These are phyloP conservation scores for Pouteria campechiana DNA, from an alignment of 179 eudicot species.

Conservation along the genomic window DNA sequence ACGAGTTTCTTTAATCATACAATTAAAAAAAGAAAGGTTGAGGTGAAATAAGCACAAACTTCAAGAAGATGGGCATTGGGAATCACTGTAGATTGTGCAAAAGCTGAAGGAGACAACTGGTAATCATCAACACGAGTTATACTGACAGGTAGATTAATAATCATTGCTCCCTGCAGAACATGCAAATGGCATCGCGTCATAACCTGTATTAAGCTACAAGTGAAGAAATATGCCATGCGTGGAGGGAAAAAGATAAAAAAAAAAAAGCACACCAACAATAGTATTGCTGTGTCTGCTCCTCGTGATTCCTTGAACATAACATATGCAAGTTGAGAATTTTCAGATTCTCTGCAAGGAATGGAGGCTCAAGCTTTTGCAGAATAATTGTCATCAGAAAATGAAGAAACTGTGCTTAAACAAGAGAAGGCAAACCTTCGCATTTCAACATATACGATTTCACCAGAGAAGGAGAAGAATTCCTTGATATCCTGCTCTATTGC, in stretches of 20 bases:
- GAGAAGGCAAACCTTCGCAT: slow-evolving; percentile 43
- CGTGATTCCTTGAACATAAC: slow-evolving; percentile 81
- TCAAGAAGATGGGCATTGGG: not conserved
- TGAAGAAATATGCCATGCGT: not conserved
- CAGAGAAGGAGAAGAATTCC: slow-evolving; percentile 91
- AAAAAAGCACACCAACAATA: slow-evolving; percentile 49
- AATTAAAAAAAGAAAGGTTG: not conserved
- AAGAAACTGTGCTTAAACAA: not conserved
- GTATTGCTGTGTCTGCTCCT: slow-evolving; percentile 87
- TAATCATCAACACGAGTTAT: slow-evolving; percentile 56
- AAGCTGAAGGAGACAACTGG: slow-evolving; percentile 67
- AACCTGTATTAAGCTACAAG: not conserved
- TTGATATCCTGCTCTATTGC: slow-evolving; percentile 65
- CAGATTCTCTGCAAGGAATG: slow-evolving; percentile 40
- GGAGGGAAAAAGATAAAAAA: not conserved
- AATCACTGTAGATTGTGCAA: slow-evolving; percentile 28
- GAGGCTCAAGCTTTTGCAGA: not conserved
- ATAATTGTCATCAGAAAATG: not conserved
- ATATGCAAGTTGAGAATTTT: slow-evolving; percentile 54
- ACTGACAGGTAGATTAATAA: slow-evolving; percentile 53
- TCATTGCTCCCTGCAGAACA: slow-evolving; percentile 66
- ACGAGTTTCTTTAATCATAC: too few species aligned
- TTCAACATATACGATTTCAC: slow-evolving; percentile 77
- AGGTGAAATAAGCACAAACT: too few species aligned
- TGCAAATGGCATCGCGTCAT: not conserved